Conservation (phyloP, 2,329 filamentous ascomycete genomes). For the Aureobasidium namibiae region DNA sequence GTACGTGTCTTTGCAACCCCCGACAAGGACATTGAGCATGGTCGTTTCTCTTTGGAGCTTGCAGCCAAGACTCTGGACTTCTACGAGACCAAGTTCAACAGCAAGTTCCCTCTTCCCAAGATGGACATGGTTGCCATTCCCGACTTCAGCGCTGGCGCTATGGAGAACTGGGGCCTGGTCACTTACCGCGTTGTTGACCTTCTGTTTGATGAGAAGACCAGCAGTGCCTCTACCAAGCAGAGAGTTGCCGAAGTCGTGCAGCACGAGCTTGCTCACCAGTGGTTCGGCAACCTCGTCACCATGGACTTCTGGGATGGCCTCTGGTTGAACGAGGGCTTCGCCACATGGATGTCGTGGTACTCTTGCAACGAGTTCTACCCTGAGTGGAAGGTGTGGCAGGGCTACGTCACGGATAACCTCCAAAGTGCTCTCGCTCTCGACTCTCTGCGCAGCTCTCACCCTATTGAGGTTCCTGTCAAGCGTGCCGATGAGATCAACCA, state of each 20-base stretch:
- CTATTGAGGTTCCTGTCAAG: constrained; percentile 93
- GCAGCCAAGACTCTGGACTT: constrained; percentile 85
- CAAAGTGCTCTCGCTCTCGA: constrained; percentile 82
- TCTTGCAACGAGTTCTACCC: constrained; percentile 92
- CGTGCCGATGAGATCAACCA: constrained; percentile 94
- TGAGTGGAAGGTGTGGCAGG: constrained; percentile 97
- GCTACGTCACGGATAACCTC: constrained; percentile 86
- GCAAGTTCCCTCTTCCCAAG: constrained; percentile 78
- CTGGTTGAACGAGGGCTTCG: constrained; percentile 92
- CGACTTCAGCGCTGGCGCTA: constrained; percentile 89
- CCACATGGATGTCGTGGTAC: constrained; percentile 90
- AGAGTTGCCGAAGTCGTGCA: constrained; percentile 92
- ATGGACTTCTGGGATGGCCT: constrained; percentile 95
- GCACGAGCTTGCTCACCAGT: constrained; percentile 94
- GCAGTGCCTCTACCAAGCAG: constrained; percentile 82
- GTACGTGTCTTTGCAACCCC: constrained; percentile 91
- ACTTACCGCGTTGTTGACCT: constrained; percentile 91
- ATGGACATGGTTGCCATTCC: constrained; percentile 97
- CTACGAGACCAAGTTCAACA: constrained; percentile 91
- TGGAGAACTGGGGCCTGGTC: constrained; percentile 98
- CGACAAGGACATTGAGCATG: constrained; percentile 82
- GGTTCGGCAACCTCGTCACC: constrained; percentile 95
- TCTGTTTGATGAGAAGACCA: constrained; percentile 84
- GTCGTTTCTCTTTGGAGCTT: constrained; percentile 81
- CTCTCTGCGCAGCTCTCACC: constrained; percentile 87